Base-by-base conservation (phyloP, 2,329 filamentous ascomycete species). In the Dactylella cylindrospora region DNA sequence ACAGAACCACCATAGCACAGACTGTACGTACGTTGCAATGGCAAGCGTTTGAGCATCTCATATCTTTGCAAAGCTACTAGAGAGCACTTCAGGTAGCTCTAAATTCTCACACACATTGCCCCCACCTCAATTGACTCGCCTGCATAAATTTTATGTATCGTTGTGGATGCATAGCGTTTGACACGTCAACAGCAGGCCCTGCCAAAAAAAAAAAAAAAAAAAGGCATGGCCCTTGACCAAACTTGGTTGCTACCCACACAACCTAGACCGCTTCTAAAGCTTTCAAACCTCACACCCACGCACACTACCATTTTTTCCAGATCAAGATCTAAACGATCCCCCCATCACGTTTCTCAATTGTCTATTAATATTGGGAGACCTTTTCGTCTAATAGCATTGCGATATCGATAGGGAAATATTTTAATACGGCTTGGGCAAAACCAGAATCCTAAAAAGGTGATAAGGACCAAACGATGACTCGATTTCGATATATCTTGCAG, bases 101-200 rank as follows among this genome's bases (percentile, higher is more conserved):
- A n/a, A n/a, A 19, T 19, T 38, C 13, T 51, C 22, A 7, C 35
- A 15, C 17, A 13, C 35, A 29, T 8, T 43, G n/a, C 31, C 47
- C 46, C 53, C 54, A 45, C 40, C 33, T 47, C n/a, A 39, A 61
- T 61, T 61, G 43, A 47, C 41, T 35, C 36, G 32, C 41, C 39
- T 61, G 55, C 55, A 61, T 53, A 40, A 50, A 33, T 35, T 43
- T 38, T 13, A 38, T 38, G 47, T 23, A 60, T 52, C 46, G 54
- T 45, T 41, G 55, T 61, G 55, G 47, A 61, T 61, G 55, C 55
- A 61, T 61, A 38, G 47, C n/a, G 47, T 45, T 61, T 61, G 55
- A 61, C 55, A 61, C 55, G 55, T 61, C 55, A 61, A 61, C 55
- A 61, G 47, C 55, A 60, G 52, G 54, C 54, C 47, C 35, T 36